A percentile compares a stretch with the other conserved stretches of the same genome.
These are phyloP conservation scores for Luvunga scandens DNA, from an alignment of 345 rosid species.

Conservation along the genomic window DNA sequence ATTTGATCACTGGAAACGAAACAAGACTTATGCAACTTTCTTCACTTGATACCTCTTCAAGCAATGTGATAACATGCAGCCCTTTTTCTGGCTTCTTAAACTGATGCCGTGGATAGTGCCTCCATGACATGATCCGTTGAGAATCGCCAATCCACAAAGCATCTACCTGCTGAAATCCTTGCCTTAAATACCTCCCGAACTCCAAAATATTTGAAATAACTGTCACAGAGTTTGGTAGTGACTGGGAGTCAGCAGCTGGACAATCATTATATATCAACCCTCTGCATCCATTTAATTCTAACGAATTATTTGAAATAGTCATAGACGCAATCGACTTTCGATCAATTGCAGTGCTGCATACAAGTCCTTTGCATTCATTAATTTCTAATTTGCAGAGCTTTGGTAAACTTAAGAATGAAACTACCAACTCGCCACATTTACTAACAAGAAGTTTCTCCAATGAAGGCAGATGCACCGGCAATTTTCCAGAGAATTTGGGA, in stretches of 20 bases:
- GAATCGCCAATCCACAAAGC: background rate
- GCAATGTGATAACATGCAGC: background rate
- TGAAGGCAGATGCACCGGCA: background rate
- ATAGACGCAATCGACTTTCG: background rate
- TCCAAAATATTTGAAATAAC: background rate
- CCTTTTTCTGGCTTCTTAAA: background rate
- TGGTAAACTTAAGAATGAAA: background rate
- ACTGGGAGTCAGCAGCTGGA: too few relatives aligned
- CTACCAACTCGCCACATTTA: background rate
- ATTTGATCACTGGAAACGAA: background rate
- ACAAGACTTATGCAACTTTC: background rate
- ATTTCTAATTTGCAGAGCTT: background rate
- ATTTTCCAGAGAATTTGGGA: background rate
- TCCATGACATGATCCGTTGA: too few relatives aligned
- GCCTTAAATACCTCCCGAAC: background rate
- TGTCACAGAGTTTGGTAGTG: background rate
- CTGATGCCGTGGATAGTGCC: too few relatives aligned
- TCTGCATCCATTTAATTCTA: background rate
- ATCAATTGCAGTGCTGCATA: background rate
- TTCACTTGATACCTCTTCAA: background rate
- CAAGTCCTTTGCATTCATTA: background rate
- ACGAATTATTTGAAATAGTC: background rate
- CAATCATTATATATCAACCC: background rate
- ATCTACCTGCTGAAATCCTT: background rate
- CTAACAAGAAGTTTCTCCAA: background rate